Evolutionary conservation across 768 basidiomycete genomes (phyloP), one percentile per base, ranked within the genome.

Genomic region (Harrya chromipes): DNA sequence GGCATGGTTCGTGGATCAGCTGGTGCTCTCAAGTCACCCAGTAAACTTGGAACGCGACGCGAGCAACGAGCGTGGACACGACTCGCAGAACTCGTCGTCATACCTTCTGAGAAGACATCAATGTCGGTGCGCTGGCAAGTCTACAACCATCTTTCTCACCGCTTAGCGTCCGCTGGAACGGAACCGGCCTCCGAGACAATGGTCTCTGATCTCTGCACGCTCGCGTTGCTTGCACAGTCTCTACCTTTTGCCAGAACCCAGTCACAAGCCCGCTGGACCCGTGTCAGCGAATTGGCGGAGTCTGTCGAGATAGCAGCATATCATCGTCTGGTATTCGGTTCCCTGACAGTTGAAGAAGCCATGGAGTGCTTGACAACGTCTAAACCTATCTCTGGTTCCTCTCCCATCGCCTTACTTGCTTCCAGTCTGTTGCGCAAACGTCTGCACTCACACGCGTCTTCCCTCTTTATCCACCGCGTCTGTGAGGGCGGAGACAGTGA

Each of bases 251-350:
- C 66, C 4, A 64, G 69, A 21, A 54, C 70, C 8, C 76, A 72
- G 43, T 80, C 84, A 5, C 64, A 67, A 2, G 58, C 68, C 9
- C 65, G 79, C 13, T 79, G 80, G 79, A 55, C 64, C 17, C 66
- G 66, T 47, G 70, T 73, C 17, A 54, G 65, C 38, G 53, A 44
- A 38, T 46, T 59, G 50, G 49, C 52, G 31, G 48, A 63, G 26
- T 61, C 64, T 29, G 55, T 58, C 46, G 59, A 67, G 27, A 58
- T 70, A 16, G 66, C 75, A 12, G 64, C 74, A 8, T 73, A 76
- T 52, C 84, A 88, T 63, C 70, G 71, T 35, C 70, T 85, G 31
- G 83, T 87, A 4, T 60, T 85, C 12, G 67, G 72, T 23, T 72
- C 68, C 13, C 65, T 85, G 61, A 70, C 64, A 13, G 68, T 87